These are phyloP conservation scores for Cercospora canescens DNA, from an alignment of 2,329 filamentous ascomycete species.

Conservation along the genomic window DNA sequence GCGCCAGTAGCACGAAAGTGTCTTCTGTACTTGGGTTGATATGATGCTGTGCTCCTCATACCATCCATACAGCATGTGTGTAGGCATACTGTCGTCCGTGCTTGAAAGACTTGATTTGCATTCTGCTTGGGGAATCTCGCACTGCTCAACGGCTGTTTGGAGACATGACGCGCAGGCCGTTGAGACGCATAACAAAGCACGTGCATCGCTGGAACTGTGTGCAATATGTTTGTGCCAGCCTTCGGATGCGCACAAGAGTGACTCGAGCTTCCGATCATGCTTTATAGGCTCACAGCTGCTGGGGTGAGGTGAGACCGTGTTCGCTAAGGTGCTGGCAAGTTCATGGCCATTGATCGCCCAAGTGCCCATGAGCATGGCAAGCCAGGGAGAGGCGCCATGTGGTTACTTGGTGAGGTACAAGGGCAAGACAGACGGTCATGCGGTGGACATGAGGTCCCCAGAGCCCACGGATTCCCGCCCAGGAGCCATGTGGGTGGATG, in stretches of 20 bases:
- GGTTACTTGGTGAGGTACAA: not conserved
- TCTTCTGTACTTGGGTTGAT: not conserved
- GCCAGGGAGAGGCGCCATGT: not conserved
- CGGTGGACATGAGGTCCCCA: not conserved
- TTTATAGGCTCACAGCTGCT: not conserved
- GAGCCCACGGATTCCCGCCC: not conserved
- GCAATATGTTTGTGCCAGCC: not conserved
- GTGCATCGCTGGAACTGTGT: not conserved
- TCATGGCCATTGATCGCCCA: not conserved
- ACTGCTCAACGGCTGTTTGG: not conserved
- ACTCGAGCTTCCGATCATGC: not conserved
- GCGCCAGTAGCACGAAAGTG: not conserved
- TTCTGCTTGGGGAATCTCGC: not conserved
- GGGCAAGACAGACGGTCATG: not conserved
- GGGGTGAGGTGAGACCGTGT: not conserved
- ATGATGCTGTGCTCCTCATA: not conserved
- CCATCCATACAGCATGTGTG: not conserved
- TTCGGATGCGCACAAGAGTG: not conserved
- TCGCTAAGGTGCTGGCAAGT: not conserved
- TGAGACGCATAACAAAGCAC: not conserved
- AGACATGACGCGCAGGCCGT: conserved; percentile 1
- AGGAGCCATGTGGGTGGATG: not conserved
- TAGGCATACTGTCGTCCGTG: not conserved
- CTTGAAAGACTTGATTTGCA: not conserved
- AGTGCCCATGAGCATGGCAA: not conserved